A percentile compares a stretch with the other conserved stretches of the same genome.
Evolutionary conservation across 176 grass and related monocot genomes (phyloP).

Genomic region (Lolium rigidum): DNA sequence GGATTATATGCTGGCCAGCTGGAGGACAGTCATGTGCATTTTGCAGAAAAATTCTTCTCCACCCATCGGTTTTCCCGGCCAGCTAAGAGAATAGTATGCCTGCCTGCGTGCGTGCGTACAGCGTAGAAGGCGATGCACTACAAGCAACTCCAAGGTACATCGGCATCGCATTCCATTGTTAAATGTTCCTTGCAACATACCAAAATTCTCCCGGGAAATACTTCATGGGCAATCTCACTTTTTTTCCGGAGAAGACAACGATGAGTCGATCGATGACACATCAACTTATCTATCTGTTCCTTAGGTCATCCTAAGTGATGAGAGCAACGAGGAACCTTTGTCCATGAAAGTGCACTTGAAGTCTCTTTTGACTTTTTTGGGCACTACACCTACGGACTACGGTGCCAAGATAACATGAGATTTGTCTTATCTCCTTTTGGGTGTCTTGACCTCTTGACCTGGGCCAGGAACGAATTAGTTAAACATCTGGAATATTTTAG

Average conservation of each 20-base stretch:
- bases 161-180: not conserved
- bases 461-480: not conserved
- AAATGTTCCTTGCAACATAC: not conserved
- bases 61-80: not conserved
- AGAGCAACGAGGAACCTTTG: not conserved
- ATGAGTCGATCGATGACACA: not conserved
- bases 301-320: not conserved
- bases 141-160: slow-evolving; percentile 34
- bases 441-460: not conserved
- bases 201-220: not conserved
- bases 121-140: not conserved
- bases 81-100: slow-evolving; percentile 28
- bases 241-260: not conserved
- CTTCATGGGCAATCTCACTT: not conserved
- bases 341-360: slow-evolving; percentile 13
- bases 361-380: not conserved
- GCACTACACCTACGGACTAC: not conserved
- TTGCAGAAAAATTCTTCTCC: not conserved
- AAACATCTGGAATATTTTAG: too few relatives aligned
- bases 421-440: not conserved
- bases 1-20: slow-evolving; percentile 9
- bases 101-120: not conserved
- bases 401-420: not conserved
- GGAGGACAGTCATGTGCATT: slow-evolving; percentile 36
- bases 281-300: not conserved